Base-by-base conservation (phyloP, 1,284 basidiomycete genomes). In the Ustilago xerochloae region DNA sequence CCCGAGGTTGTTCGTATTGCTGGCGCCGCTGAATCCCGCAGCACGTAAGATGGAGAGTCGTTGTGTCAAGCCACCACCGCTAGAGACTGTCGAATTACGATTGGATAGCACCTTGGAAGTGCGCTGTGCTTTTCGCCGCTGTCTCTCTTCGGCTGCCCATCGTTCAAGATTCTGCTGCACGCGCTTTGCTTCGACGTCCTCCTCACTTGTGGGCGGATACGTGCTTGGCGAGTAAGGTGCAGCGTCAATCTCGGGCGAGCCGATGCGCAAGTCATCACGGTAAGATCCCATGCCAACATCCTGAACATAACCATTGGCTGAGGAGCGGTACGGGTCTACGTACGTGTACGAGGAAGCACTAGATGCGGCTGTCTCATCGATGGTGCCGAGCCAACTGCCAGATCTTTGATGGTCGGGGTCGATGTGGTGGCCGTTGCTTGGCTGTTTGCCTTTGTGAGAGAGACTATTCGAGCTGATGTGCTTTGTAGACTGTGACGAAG, bases 81-180 rank as follows among this genome's bases (percentile, higher is more conserved):
- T 41, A 1, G 62, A 46, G 22, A 41, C 36, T 48, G 54, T 41
- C 36, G 62, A 56, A 16, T 46, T 49, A 38, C 63, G 64, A 18
- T 63, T 60, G 26, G 64, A 33, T 10, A 55, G 18, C 20, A 64
- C 54, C 56, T 72, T 71, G 33, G 75, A 77, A 6, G 69, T 46
- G 6, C 78, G 58, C n/a, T 73, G 70, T 8, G 78, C 78, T 48
- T 79, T 79, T 20, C 78, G 68, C 30, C 75, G 35, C 48, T 73
- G 72, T 12, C 68, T 57, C 47, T 79, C 78, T 39, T 77, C 75
- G 4, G 72, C 67, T 6, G 75, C 78, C 78, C 78, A 79, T 4
- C 78, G 68, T 35, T 78, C 78, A 15, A 79, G 46, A 24, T 79
- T 79, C 38, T 71, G 60, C 45, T 78, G 69, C 12, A 78, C 73